Conservation (phyloP, 257 asterid genomes). For the Cordia subcordata region DNA sequence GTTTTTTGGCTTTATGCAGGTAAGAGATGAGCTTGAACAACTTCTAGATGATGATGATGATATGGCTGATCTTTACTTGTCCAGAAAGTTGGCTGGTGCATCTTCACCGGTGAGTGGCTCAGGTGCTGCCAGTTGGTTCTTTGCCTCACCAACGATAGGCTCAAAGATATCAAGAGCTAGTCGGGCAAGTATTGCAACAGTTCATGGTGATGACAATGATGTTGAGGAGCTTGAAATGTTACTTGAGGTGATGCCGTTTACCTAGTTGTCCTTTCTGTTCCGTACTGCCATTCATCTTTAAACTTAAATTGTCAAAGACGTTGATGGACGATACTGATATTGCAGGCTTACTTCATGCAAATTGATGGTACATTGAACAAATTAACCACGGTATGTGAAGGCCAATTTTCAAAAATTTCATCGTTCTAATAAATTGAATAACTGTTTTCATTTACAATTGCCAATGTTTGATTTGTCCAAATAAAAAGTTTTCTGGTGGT, state of each 20-base stretch:
- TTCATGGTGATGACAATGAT: conserved; percentile 80
- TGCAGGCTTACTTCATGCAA: conserved; percentile 95
- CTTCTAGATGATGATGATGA: conserved; percentile 96
- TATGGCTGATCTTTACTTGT: conserved; percentile 92
- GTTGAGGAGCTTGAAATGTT: conserved; percentile 97
- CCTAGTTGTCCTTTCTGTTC: not conserved
- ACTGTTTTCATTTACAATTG: not conserved
- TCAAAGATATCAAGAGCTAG: conserved; percentile 86
- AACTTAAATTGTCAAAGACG: not conserved
- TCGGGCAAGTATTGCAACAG: conserved; percentile 81
- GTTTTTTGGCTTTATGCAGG: conserved; percentile 41
- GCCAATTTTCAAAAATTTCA: not conserved
- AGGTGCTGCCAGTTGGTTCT: conserved; percentile 69
- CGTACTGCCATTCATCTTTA: too few species aligned
- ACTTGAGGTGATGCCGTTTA: conserved; percentile 53
- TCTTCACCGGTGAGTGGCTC: conserved; percentile 77
- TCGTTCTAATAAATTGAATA: not conserved
- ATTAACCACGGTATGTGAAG: conserved; percentile 64
- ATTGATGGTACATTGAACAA: conserved; percentile 85
- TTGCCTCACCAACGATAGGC: conserved; percentile 75
- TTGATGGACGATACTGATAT: conserved; percentile 3
- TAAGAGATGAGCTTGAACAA: conserved; percentile 94
- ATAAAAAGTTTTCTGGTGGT: too few species aligned
- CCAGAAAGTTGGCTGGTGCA: conserved; percentile 66
- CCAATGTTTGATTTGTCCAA: too few species aligned